Base-by-base conservation (phyloP, 129 eudicot species). In the Arctium minus region DNA sequence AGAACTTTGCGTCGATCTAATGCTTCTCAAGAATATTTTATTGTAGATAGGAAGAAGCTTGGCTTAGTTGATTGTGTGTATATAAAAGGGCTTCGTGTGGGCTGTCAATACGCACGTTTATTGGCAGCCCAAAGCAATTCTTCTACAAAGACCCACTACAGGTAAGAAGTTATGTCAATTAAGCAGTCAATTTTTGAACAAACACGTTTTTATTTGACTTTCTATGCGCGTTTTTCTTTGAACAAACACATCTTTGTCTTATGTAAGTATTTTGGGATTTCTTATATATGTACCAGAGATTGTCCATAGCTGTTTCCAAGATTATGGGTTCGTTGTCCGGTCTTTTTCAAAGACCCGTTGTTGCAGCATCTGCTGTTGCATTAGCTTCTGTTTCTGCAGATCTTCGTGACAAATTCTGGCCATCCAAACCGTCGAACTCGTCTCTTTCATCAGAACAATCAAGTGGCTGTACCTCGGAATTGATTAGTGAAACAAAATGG, bases 281-380 rank as follows among this genome's bases (percentile, higher is more conserved):
- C 53, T 74, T 73, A 40, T 71, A 11, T 73, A 71, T 77, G 77
- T 85, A 48, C 81, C 88, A 85, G 87, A 85, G 77, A 74, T 83
- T 81, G 78, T 83, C 75, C 79, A 44, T 81, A 73, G 39, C 67
- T 53, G 42, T 64, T 82, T 80, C 65, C 79, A 70, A 85, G 65
- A 77, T 81, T 75, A 92, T 94, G 97, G 97, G 88, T 83, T 91
- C 94, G 56, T 88, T 93, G 74, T 84, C 93, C 6, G 99, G 99
- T 80, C 56, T 80, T 69, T 84, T 94, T 81, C 98, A 95, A 82
- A 91, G 99, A 83, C 98, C 98, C 17, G 86, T 96, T 65, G 84
- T 93, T 77, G 98, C 98, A 6, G 99, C 97, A 60, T 94, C 97
- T 82, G 98, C 98, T n/a, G 93, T 93, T 83, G 98, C 98, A 9